phyloP scores from a whole-genome alignment of 352 stramenopile genomes.

The Phytophthora boehmeriae region DNA sequence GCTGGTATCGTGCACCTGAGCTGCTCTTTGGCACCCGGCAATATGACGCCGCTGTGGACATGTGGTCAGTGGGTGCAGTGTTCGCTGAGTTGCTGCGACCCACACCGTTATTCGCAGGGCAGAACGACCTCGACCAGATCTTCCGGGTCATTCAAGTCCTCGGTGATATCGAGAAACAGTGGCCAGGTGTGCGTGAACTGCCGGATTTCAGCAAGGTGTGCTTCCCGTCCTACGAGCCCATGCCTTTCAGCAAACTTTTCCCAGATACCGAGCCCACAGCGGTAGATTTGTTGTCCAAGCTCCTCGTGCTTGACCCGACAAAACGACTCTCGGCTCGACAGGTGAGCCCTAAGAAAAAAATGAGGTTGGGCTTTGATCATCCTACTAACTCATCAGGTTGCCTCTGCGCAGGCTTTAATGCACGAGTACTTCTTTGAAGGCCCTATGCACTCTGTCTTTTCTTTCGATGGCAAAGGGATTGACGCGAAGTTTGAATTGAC shows the following conservation, averaged over 20 bases:
- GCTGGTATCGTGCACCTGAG: constrained; percentile 85
- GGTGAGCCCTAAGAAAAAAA: constrained; percentile 21
- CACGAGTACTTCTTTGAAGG: constrained; percentile 59
- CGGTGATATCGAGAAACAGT: constrained; percentile 57
- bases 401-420: constrained; percentile 30
- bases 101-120: constrained; percentile 73
- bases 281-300: constrained; percentile 58
- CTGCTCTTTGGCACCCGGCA: constrained; percentile 71
- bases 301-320: constrained; percentile 29
- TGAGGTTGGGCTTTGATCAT: neutral
- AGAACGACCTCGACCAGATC: constrained; percentile 86
- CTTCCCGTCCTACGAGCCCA: constrained; percentile 58
- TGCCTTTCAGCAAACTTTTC: constrained; percentile 51
- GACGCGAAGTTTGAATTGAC: neutral
- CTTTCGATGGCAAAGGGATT: constrained; percentile 1
- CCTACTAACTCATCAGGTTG: constrained; percentile 1
- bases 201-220: constrained; percentile 77
- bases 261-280: constrained; percentile 43
- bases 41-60: constrained; percentile 70
- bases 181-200: constrained; percentile 53
- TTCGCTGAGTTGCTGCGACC: constrained; percentile 68
- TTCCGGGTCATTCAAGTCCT: constrained; percentile 74
- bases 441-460: constrained; percentile 27
- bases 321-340: constrained; percentile 47
- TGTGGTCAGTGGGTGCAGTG: constrained; percentile 76